Percentiles rank a stretch among this genome's conserved stretches.
phyloP scores from a whole-genome alignment of 495 filamentous ascomycete genomes.

The Tetracladium setigerum region DNA sequence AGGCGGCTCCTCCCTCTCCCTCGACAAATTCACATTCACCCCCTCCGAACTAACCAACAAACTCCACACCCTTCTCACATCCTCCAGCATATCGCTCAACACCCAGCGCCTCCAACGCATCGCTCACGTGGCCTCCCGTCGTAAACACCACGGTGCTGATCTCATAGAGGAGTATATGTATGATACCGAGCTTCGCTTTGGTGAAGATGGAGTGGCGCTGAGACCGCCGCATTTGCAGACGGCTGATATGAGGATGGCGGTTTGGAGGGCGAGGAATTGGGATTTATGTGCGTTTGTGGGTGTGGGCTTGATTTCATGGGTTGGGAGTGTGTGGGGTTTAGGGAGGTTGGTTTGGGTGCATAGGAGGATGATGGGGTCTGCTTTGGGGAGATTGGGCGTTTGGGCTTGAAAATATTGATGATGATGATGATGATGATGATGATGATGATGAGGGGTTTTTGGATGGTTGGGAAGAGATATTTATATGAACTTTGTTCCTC shows the following conservation, averaged over 20 bases:
- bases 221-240: constrained; percentile 34
- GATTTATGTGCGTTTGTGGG: constrained; percentile 9
- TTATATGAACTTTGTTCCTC: no score
- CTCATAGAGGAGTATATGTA: constrained; percentile 33
- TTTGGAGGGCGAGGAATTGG: constrained; percentile 29
- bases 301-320: background rate
- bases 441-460: no score
- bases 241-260: constrained; percentile 32
- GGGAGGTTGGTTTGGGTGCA: background rate
- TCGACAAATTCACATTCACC: constrained; percentile 28
- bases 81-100: constrained; percentile 20
- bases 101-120: constrained; percentile 27
- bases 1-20: constrained; percentile 22
- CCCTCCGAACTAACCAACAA: constrained; percentile 23
- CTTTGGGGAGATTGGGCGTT: no score
- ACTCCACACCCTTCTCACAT: constrained; percentile 16
- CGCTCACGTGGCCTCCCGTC: constrained; percentile 24
- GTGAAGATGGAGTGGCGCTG: background rate
- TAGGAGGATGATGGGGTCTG: background rate
- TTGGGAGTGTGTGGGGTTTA: background rate
- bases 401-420: no score
- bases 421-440: no score
- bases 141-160: constrained; percentile 30
- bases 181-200: constrained; percentile 24
- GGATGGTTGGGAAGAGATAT: no score